Percentiles rank a stretch among this genome's conserved stretches.
Evolutionary conservation across 805 yeast genomes (phyloP).

Genomic region (Yarrowia sp.): DNA sequence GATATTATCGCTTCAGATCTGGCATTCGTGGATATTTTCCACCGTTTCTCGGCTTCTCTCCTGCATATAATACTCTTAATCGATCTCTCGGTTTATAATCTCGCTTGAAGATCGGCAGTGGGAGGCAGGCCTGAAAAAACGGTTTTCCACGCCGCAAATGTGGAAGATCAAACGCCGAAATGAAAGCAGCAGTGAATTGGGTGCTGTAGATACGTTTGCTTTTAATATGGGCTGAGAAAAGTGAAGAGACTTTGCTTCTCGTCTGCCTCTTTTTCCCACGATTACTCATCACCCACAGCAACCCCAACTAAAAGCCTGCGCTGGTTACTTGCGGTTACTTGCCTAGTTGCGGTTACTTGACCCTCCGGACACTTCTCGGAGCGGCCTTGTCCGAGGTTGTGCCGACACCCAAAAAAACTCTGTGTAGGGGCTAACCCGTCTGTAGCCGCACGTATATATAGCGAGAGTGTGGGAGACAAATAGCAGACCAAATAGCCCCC

Average conservation of each 20-base stretch:
- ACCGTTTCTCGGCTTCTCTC: background rate
- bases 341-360: background rate
- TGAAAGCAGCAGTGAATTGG: background rate
- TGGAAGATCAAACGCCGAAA: slow-evolving; percentile 10
- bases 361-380: slow-evolving; percentile 33
- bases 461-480: background rate
- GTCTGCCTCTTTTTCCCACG: background rate
- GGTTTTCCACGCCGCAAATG: slow-evolving; percentile 12
- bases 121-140: background rate
- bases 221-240: background rate
- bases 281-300: background rate
- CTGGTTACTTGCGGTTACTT: slow-evolving; percentile 14
- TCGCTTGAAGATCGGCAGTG: slow-evolving; percentile 34
- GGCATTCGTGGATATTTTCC: background rate
- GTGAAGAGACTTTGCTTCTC: too few relatives aligned
- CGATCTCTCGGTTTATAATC: slow-evolving; percentile 8
- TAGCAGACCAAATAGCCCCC: background rate
- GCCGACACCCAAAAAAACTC: slow-evolving; percentile 23
- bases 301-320: background rate
- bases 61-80: background rate
- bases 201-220: background rate
- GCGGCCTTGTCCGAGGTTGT: slow-evolving; percentile 2
- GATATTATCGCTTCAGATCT: background rate
- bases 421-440: slow-evolving; percentile 25
- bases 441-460: slow-evolving; percentile 38